Base-by-base conservation (phyloP, 257 asterid genomes). In the Capsicum chinense region DNA sequence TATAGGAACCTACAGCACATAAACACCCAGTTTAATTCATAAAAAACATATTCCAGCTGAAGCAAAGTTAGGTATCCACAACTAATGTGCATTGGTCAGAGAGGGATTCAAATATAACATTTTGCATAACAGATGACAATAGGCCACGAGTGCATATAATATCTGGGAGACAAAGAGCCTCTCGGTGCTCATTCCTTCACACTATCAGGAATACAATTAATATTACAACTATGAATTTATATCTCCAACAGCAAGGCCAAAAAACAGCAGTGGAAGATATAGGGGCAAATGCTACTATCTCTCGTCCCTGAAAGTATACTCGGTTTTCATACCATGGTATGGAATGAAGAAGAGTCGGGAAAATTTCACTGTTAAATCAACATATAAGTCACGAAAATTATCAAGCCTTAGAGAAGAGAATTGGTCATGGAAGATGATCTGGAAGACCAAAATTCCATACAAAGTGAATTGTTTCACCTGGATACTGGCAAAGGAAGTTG, bases 1-100 rank as follows among this genome's bases (percentile, higher is more conserved):
- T 70, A 94, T 89, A 56, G 99, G 97, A 84, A 92, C 93, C 98
- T 95, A 86, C 88, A 90, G n/a, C 60, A 84, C 70, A 76, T 62
- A 84, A 84, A 26, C 59, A 56, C 62, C 78, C 44, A 42, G 39
- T 66, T 47, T 35, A 33, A 71, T 60, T 50, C 68, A 70, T 62
- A 8, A 80, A 17, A 37, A 63, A 78, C 74, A 84, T 42, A 69
- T 26, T 47, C 47, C 71, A 73, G 37, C 62, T 21, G 59, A 83
- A 11, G 26, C 42, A 57, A 76, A 76, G 7, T 8, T 19, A 21
- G 62, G 48, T 74, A 50, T 39, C 44, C 44, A 39, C 44, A 39
- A 39, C 44, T 39, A 39, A 26, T 26, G 33, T 26, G 33, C 33
- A 26, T 26, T 26, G 33, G 33, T 26, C 33, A 26, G 33, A 26